A percentile compares a stretch with the other conserved stretches of the same genome.
phyloP scores from a whole-genome alignment of 2,329 filamentous ascomycete genomes.

The Talaromyces verruculosus region DNA sequence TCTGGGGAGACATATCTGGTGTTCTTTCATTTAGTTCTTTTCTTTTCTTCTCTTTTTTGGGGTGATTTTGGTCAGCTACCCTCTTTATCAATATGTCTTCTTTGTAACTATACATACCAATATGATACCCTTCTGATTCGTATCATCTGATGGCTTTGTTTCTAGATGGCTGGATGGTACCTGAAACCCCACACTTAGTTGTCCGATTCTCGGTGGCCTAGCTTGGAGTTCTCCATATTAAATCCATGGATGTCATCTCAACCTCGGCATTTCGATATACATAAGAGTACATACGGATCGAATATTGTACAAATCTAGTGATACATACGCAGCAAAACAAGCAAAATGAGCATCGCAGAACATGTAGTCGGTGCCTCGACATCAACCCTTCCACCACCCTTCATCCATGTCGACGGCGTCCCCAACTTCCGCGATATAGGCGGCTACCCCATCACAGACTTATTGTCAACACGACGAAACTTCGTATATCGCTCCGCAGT shows the following conservation, averaged over 20 bases:
- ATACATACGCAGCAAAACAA: too few species aligned
- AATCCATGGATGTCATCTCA: background rate
- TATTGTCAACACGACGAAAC: conserved; percentile 29
- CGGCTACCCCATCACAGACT: conserved; percentile 52
- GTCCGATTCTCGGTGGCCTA: background rate
- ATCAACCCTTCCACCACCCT: conserved; percentile 8
- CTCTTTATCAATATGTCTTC: conserved; percentile 6
- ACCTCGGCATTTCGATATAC: conserved; percentile 6
- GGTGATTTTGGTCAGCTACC: background rate
- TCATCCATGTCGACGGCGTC: conserved; percentile 53
- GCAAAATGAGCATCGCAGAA: background rate
- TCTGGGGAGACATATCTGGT: conserved; percentile 7
- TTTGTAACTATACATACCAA: conserved; percentile 23
- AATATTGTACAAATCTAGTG: background rate
- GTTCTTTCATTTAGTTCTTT: conserved; percentile 8
- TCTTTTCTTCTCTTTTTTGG: background rate
- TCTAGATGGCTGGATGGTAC: background rate
- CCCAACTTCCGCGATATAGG: conserved; percentile 69
- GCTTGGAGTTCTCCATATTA: background rate
- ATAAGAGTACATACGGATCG: background rate
- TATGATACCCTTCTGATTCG: conserved; percentile 24
- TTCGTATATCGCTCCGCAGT: conserved; percentile 70
- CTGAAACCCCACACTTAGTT: background rate
- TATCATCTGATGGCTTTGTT: conserved; percentile 16
- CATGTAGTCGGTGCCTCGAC: background rate